phyloP scores from a whole-genome alignment of 345 rosid genomes.

The Camelina hispida region DNA sequence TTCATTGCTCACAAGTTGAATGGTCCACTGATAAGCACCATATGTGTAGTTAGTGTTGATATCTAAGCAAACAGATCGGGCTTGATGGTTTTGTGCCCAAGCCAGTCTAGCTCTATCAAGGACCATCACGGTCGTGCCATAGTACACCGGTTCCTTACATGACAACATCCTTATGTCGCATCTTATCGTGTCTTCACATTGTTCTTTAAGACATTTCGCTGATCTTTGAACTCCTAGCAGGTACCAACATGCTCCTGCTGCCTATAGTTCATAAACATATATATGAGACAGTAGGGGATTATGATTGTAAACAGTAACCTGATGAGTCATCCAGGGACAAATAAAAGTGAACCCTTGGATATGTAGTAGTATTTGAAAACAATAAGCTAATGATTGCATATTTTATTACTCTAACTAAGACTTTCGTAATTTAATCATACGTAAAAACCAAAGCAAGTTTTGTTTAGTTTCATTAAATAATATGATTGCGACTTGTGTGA shows the following conservation, averaged over 20 bases:
- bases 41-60: conserved; percentile 63
- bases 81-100: conserved; percentile 69
- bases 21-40: conserved; percentile 93
- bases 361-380: not conserved
- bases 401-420: not conserved
- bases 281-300: not conserved
- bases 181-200: conserved; percentile 56
- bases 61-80: conserved; percentile 64
- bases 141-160: conserved; percentile 76
- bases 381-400: conserved; percentile 27
- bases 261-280: conserved; percentile 48
- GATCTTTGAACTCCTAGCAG: conserved; percentile 88
- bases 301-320: not conserved
- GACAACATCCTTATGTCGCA: conserved; percentile 63
- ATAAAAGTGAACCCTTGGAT: conserved; percentile 18
- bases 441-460: conserved; percentile 19
- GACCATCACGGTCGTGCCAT: conserved; percentile 63
- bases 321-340: conserved; percentile 16
- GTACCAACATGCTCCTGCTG: conserved; percentile 99
- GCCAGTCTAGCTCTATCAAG: conserved; percentile 53
- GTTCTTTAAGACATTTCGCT: conserved; percentile 75
- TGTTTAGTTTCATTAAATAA: conserved; percentile 3
- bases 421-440: conserved; percentile 13
- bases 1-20: conserved; percentile 78
- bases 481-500: conserved; percentile 40